These are phyloP conservation scores for Amanita rubescens DNA, from an alignment of 768 basidiomycete species.

Conservation along the genomic window DNA sequence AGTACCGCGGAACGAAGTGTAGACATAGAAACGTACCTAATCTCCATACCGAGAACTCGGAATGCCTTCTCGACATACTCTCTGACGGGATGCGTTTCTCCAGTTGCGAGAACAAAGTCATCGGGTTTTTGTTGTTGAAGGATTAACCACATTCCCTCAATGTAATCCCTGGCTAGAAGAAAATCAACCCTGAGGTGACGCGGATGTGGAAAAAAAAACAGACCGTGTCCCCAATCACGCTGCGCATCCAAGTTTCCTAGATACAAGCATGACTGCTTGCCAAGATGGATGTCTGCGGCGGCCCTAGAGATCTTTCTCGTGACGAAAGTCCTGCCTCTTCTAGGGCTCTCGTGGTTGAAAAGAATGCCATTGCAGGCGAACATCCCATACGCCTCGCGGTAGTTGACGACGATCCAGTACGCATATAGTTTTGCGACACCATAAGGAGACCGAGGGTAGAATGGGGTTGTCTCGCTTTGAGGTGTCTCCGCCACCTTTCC, in stretches of 20 bases:
- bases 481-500: conserved; percentile 95
- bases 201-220: conserved; percentile 15
- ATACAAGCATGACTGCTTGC: conserved; percentile 87
- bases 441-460: conserved; percentile 97
- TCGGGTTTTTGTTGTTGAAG: conserved; percentile 78
- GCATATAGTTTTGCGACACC: conserved; percentile 93
- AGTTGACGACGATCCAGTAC: conserved; percentile 88
- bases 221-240: conserved; percentile 98
- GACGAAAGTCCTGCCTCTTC: conserved; percentile 91
- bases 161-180: conserved; percentile 70
- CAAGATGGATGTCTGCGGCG: conserved; percentile 84
- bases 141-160: conserved; percentile 98
- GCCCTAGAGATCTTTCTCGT: conserved; percentile 92
- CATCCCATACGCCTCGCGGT: conserved; percentile 94
- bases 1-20: background rate
- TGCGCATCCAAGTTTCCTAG: conserved; percentile 91
- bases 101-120: conserved; percentile 93
- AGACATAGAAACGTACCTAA: conserved; percentile 40
- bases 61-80: conserved; percentile 93
- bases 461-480: conserved; percentile 93
- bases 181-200: background rate
- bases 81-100: conserved; percentile 91
- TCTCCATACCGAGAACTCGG: conserved; percentile 50
- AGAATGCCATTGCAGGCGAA: conserved; percentile 95
- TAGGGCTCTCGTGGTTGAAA: conserved; percentile 97